These are phyloP conservation scores for Filosporella fistucella DNA, from an alignment of 495 filamentous ascomycete genomes.

Conservation along the genomic window DNA sequence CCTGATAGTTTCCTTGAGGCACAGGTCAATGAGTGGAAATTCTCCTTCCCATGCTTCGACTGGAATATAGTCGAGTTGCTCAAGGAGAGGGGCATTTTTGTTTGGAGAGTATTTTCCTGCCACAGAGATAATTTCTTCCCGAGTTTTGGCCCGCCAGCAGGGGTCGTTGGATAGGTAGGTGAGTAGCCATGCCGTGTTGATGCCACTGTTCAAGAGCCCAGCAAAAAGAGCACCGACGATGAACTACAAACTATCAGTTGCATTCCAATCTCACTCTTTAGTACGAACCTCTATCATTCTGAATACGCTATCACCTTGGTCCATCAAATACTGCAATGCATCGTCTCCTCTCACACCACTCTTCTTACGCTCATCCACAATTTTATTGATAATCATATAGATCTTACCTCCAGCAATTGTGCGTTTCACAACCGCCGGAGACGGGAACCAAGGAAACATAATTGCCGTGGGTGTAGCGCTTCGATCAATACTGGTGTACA, in stretches of 20 bases:
- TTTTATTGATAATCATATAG: slow-evolving; percentile 33
- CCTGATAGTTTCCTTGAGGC: slow-evolving; percentile 39
- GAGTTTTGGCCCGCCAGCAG: slow-evolving; percentile 34
- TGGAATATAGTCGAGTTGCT: slow-evolving; percentile 32
- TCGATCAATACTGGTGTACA: slow-evolving; percentile 32
- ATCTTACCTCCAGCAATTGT: slow-evolving; percentile 31
- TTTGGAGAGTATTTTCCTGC: slow-evolving; percentile 29
- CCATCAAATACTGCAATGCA: slow-evolving; percentile 39
- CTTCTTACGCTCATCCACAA: slow-evolving; percentile 34
- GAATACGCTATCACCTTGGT: slow-evolving; percentile 29
- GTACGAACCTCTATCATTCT: slow-evolving; percentile 28
- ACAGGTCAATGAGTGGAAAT: slow-evolving; percentile 40
- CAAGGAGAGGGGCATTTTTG: slow-evolving; percentile 27
- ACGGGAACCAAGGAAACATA: slow-evolving; percentile 41
- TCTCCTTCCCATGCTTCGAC: slow-evolving; percentile 40
- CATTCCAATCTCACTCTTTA: not conserved
- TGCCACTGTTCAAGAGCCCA: slow-evolving; percentile 36
- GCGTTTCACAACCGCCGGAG: slow-evolving; percentile 21
- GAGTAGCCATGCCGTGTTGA: slow-evolving; percentile 37
- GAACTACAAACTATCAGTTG: slow-evolving; percentile 24
- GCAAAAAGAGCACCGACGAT: slow-evolving; percentile 33
- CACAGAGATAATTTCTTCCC: slow-evolving; percentile 35
- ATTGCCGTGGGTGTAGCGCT: slow-evolving; percentile 27
- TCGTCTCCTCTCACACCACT: slow-evolving; percentile 35
- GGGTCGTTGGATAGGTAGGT: slow-evolving; percentile 32